Percentiles rank a stretch among this genome's conserved stretches.
These are phyloP conservation scores for Canavalia gladiata DNA, from an alignment of 306 rosid genomes.

Conservation along the genomic window DNA sequence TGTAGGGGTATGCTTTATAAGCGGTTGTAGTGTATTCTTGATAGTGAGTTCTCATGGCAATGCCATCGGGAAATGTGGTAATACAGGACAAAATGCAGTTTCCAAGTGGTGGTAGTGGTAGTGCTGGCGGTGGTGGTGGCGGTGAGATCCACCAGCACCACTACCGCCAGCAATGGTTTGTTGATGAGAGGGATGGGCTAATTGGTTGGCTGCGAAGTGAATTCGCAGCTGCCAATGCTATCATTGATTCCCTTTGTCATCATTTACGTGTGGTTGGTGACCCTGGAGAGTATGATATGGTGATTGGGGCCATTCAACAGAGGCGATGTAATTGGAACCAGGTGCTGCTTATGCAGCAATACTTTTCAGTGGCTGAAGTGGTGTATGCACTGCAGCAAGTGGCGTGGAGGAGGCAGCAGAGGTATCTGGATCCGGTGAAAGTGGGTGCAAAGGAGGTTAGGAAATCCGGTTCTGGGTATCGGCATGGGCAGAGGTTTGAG, in stretches of 20 bases:
- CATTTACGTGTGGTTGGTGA: conserved; percentile 83
- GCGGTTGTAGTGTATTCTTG: conserved; percentile 54
- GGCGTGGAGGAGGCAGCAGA: conserved; percentile 84
- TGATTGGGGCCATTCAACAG: conserved; percentile 73
- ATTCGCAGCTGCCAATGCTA: conserved; percentile 96
- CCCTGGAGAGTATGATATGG: conserved; percentile 83
- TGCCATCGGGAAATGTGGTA: conserved; percentile 91
- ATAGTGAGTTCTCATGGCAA: conserved; percentile 77
- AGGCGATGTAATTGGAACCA: conserved; percentile 91
- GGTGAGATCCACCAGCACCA: conserved; percentile 71
- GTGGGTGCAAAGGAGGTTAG: conserved; percentile 66
- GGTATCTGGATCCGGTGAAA: conserved; percentile 68
- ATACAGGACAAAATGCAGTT: conserved; percentile 81
- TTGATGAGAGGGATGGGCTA: conserved; percentile 95
- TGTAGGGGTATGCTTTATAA: conserved; percentile 61
- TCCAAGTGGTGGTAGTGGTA: conserved; percentile 58
- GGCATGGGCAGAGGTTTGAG: conserved; percentile 73
- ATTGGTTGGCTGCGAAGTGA: conserved; percentile 95
- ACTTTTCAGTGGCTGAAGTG: conserved; percentile 87
- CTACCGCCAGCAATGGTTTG: conserved; percentile 80
- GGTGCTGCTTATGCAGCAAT: conserved; percentile 97
- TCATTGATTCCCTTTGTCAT: conserved; percentile 86
- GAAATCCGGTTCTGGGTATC: conserved; percentile 69
- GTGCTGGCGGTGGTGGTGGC: conserved; percentile 49
- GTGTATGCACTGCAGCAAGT: conserved; percentile 78